Evolutionary conservation across 1,139 yeast genomes (phyloP).

Genomic region (Keqinozyma sinolaborantium): DNA sequence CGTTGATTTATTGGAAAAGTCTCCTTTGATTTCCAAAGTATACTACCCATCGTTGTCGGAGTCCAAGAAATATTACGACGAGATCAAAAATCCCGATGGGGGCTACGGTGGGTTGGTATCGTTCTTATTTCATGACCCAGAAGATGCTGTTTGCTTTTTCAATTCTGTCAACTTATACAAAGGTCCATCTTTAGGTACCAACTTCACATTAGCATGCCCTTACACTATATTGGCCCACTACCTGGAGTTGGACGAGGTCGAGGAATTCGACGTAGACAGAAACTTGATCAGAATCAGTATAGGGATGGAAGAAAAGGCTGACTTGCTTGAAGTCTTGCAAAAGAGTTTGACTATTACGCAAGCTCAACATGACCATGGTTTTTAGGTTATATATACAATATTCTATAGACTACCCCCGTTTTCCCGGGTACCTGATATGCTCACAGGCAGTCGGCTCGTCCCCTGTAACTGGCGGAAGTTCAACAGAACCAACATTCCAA

Average conservation of each 20-base stretch:
- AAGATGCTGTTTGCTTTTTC: conserved; percentile 70
- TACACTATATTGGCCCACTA: conserved; percentile 89
- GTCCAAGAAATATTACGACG: conserved; percentile 66
- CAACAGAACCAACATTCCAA: conserved; percentile 64
- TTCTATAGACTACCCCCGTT: conserved; percentile 2
- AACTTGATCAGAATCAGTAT: conserved; percentile 80
- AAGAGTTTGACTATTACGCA: conserved; percentile 59
- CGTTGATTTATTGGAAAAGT: conserved; percentile 44
- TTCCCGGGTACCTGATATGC: conserved; percentile 33
- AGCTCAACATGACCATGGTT: conserved; percentile 4
- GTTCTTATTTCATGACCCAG: conserved; percentile 63
- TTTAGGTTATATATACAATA: conserved; percentile 1
- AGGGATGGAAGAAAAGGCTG: conserved; percentile 66
- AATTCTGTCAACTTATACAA: conserved; percentile 74
- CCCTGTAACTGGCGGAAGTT: conserved; percentile 32
- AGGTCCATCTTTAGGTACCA: conserved; percentile 94
- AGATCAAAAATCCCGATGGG: conserved; percentile 61
- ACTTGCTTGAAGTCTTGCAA: conserved; percentile 53
- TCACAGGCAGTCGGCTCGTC: conserved; percentile 37
- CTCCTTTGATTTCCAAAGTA: conserved; percentile 55
- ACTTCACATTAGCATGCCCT: conserved; percentile 89
- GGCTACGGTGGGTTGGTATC: conserved; percentile 95
- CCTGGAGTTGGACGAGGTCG: conserved; percentile 77
- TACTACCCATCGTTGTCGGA: conserved; percentile 66
- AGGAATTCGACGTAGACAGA: conserved; percentile 80